Evolutionary conservation across 768 basidiomycete genomes (phyloP).

Genomic region (Boletus sp.): DNA sequence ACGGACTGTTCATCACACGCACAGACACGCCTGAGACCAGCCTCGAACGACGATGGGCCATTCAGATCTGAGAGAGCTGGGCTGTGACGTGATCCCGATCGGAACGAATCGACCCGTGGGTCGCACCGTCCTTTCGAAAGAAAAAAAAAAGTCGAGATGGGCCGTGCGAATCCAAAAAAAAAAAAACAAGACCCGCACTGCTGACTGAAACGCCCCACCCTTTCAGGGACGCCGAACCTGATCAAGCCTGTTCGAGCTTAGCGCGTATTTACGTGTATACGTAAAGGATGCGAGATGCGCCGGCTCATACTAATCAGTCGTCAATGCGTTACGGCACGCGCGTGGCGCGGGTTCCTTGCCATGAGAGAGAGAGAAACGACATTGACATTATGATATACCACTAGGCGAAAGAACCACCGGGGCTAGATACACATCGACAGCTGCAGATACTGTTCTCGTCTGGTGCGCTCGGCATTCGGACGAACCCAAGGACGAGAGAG

Average conservation of each 20-base stretch:
- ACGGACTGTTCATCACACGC: too few species aligned
- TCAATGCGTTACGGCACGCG: not conserved
- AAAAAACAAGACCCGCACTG: not conserved
- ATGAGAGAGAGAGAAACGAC: not conserved
- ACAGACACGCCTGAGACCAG: too few species aligned
- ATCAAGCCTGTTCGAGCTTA: too few species aligned
- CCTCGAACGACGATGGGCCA: too few species aligned
- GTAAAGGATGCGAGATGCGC: too few species aligned
- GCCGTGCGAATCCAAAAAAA: not conserved
- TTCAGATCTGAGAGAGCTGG: not conserved
- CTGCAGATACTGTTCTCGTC: slow-evolving; percentile 6
- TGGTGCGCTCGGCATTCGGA: slow-evolving; percentile 19
- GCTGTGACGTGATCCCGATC: not conserved
- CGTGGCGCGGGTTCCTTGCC: slow-evolving; percentile 4
- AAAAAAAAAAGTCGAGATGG: not conserved
- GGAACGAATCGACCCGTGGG: not conserved
- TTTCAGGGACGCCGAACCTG: not conserved
- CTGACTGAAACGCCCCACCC: not conserved
- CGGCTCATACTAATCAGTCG: not conserved
- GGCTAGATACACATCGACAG: slow-evolving; percentile 23
- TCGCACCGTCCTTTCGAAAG: not conserved
- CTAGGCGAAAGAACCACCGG: slow-evolving; percentile 4
- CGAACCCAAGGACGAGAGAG: slow-evolving; percentile 14
- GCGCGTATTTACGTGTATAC: too few species aligned
- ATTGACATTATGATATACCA: slow-evolving; percentile 26